These are phyloP conservation scores for Chalciporus sphaerocephalus DNA, from an alignment of 768 basidiomycete genomes.

Conservation along the genomic window DNA sequence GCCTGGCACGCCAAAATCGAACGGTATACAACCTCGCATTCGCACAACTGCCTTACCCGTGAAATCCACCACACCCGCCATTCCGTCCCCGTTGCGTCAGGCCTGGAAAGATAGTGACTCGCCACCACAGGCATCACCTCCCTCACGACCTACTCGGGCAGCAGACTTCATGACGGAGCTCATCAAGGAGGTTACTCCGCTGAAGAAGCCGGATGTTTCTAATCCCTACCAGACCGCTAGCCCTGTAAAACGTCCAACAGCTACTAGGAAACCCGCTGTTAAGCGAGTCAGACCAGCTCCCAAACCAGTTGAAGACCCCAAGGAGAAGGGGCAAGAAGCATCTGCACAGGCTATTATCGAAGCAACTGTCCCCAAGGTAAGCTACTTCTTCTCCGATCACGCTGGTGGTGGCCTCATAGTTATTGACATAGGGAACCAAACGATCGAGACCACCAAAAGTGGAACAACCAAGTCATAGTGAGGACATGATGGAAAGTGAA, in stretches of 20 bases:
- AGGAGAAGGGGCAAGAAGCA: conserved; percentile 28
- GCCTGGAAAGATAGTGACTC: conserved; percentile 55
- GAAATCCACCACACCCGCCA: conserved; percentile 58
- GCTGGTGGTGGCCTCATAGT: conserved; percentile 6
- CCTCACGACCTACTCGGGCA: conserved; percentile 51
- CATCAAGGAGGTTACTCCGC: conserved; percentile 66
- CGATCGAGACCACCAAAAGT: conserved; percentile 63
- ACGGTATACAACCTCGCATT: conserved; percentile 32
- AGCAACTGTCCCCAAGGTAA: conserved; percentile 70
- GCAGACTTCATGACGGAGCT: conserved; percentile 67
- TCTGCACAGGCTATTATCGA: conserved; percentile 71
- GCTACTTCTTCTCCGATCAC: conserved; percentile 15
- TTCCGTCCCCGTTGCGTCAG: conserved; percentile 74
- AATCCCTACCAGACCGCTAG: conserved; percentile 78
- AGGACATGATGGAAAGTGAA: conserved; percentile 8
- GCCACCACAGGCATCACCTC: conserved; percentile 31
- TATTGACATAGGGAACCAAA: conserved; percentile 58
- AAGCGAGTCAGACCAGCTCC: conserved; percentile 36
- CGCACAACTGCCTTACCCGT: conserved; percentile 36
- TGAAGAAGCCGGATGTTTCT: conserved; percentile 59
- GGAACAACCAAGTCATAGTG: conserved; percentile 31
- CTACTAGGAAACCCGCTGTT: conserved; percentile 36
- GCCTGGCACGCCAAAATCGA: conserved; percentile 26
- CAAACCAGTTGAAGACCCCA: conserved; percentile 34
- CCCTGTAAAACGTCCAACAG: conserved; percentile 51